Evolutionary conservation across 2,329 filamentous ascomycete genomes (phyloP).

Genomic region (Aureobasidium sp.): DNA sequence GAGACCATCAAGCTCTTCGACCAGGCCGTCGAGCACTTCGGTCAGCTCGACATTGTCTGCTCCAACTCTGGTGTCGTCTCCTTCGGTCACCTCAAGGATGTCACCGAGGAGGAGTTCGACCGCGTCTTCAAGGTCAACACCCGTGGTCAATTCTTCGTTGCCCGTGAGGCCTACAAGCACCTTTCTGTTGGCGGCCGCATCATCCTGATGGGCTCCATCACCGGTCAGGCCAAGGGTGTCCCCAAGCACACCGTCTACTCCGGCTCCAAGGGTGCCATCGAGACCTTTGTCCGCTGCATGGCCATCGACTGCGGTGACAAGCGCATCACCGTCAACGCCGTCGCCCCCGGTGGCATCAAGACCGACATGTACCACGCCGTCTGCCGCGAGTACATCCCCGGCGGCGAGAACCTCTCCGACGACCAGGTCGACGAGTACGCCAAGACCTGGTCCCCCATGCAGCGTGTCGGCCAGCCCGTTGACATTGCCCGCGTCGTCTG

Average conservation of each 20-base stretch:
- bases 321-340: slow-evolving; percentile 52
- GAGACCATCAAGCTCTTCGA: slow-evolving; percentile 57
- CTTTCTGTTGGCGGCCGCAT: slow-evolving; percentile 43
- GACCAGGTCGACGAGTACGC: slow-evolving; percentile 55
- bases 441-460: slow-evolving; percentile 54
- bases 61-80: slow-evolving; percentile 55
- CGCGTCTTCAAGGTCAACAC: slow-evolving; percentile 54
- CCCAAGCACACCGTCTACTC: slow-evolving; percentile 47
- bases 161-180: slow-evolving; percentile 47
- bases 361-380: slow-evolving; percentile 54
- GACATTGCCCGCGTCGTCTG: slow-evolving; percentile 59
- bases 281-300: slow-evolving; percentile 47
- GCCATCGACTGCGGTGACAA: slow-evolving; percentile 46
- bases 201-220: slow-evolving; percentile 49
- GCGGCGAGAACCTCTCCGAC: slow-evolving; percentile 46
- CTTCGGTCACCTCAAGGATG: slow-evolving; percentile 46
- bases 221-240: slow-evolving; percentile 47
- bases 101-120: slow-evolving; percentile 48
- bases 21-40: slow-evolving; percentile 53
- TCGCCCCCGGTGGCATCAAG: slow-evolving; percentile 48
- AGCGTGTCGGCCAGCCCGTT: slow-evolving; percentile 57
- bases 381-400: slow-evolving; percentile 54
- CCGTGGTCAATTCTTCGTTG: slow-evolving; percentile 55
- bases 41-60: slow-evolving; percentile 60
- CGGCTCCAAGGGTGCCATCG: slow-evolving; percentile 45